A percentile compares a stretch with the other conserved stretches of the same genome.
phyloP scores from a whole-genome alignment of 2,329 filamentous ascomycete species.

The Exophiala viscosa region DNA sequence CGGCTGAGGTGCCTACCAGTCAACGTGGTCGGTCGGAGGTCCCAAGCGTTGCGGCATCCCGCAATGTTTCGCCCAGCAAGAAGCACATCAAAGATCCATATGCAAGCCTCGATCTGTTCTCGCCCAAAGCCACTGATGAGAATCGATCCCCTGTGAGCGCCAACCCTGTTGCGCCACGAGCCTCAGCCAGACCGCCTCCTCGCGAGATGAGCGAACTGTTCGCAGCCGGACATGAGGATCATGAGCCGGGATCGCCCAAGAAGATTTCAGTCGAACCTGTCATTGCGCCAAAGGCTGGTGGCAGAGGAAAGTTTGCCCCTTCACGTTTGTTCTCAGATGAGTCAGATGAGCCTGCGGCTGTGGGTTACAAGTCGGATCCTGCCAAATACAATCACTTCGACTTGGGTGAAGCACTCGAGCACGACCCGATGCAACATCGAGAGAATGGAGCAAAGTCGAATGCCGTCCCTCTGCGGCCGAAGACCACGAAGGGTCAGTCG shows the following conservation, averaged over 20 bases:
- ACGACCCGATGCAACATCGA: constrained; percentile 28
- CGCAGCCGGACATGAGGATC: constrained; percentile 44
- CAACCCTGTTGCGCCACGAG: constrained; percentile 62
- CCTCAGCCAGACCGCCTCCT: constrained; percentile 67
- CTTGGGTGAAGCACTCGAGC: constrained; percentile 53
- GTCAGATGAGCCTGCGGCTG: constrained; percentile 50
- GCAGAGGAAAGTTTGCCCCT: constrained; percentile 46
- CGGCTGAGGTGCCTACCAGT: constrained; percentile 21
- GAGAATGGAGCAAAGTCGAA: constrained; percentile 29
- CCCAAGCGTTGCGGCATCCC: constrained; percentile 17
- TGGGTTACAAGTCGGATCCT: constrained; percentile 60
- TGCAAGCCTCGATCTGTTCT: constrained; percentile 33
- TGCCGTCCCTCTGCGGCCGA: constrained; percentile 20
- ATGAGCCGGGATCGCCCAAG: constrained; percentile 30
- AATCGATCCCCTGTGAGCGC: constrained; percentile 44
- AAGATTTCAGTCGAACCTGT: constrained; percentile 28
- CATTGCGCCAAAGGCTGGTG: constrained; percentile 46
- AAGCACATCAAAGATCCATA: constrained; percentile 43
- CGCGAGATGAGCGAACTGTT: constrained; percentile 70
- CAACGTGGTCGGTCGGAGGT: constrained; percentile 22
- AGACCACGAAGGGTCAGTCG: constrained; percentile 50
- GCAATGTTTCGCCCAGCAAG: constrained; percentile 37
- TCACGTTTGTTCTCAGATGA: constrained; percentile 53
- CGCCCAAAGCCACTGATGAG: constrained; percentile 19
- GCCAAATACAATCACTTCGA: constrained; percentile 85